Percentiles rank a stretch among this genome's conserved stretches.
phyloP scores from a whole-genome alignment of 768 basidiomycete species.

The Royoungia palumana region DNA sequence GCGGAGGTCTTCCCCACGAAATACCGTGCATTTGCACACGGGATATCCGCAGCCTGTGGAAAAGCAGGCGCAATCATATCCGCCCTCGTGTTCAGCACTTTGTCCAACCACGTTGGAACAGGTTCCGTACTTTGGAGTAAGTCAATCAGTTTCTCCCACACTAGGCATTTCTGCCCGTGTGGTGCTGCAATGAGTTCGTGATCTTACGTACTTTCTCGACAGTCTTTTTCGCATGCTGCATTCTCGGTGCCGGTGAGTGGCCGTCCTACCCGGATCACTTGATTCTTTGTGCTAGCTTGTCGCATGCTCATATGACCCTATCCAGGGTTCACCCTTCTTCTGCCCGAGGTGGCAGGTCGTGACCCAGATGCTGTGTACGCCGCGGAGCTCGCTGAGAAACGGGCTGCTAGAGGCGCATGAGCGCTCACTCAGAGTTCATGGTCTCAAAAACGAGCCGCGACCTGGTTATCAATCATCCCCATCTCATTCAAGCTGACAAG shows the following conservation, averaged over 20 bases:
- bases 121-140: constrained; percentile 68
- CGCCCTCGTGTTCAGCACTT: constrained; percentile 66
- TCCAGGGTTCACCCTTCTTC: constrained; percentile 40
- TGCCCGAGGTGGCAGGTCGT: constrained; percentile 50
- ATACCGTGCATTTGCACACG: constrained; percentile 71
- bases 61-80: constrained; percentile 78
- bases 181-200: background rate
- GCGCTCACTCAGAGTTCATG: too few species aligned
- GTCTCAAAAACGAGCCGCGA: too few species aligned
- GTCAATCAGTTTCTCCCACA: constrained; percentile 25
- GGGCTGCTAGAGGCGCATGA: background rate
- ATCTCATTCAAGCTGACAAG: too few species aligned
- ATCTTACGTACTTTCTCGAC: background rate
- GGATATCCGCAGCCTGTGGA: constrained; percentile 68
- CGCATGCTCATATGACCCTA: background rate
- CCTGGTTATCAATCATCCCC: too few species aligned
- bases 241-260: constrained; percentile 49
- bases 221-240: constrained; percentile 68
- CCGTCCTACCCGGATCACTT: background rate
- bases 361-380: constrained; percentile 48
- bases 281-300: too few species aligned
- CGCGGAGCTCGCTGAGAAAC: constrained; percentile 34
- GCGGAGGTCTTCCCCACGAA: constrained; percentile 80
- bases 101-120: constrained; percentile 60
- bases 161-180: too few species aligned